These are phyloP conservation scores for Discostella stelligeroides DNA, from an alignment of 108 stramenopile genomes.

Conservation along the genomic window DNA sequence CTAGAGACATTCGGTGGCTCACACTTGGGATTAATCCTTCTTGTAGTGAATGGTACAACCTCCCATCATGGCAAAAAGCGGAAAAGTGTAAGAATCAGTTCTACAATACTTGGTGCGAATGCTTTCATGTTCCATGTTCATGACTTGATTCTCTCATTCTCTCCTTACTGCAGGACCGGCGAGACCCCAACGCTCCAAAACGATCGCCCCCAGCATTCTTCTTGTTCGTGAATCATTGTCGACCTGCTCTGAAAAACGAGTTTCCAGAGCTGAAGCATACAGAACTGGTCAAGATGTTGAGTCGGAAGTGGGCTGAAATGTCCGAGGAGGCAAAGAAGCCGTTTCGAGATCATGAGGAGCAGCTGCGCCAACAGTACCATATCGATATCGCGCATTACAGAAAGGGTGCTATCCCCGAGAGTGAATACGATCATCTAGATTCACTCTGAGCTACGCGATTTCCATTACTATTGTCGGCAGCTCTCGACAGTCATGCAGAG, in stretches of 20 bases:
- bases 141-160: neutral
- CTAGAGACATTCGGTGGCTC: too few species aligned
- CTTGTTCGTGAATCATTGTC: conserved; percentile 39
- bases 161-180: neutral
- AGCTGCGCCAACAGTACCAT: conserved; percentile 29
- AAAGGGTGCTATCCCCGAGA: conserved; percentile 3
- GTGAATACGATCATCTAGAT: conserved; percentile 1
- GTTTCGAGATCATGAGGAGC: conserved; percentile 36
- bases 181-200: conserved; percentile 59
- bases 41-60: neutral
- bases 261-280: conserved; percentile 54
- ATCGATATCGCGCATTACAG: conserved; percentile 27
- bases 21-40: too few species aligned
- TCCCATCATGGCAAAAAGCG: conserved; percentile 4
- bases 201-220: conserved; percentile 64
- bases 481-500: too few species aligned
- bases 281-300: conserved; percentile 56
- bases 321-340: conserved; percentile 52
- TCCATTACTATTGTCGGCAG: too few species aligned
- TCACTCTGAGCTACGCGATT: neutral
- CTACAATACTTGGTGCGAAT: neutral
- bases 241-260: conserved; percentile 35
- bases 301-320: conserved; percentile 47
- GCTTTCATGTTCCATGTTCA: neutral
- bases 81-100: conserved; percentile 6